Evolutionary conservation across 192 early-diverging fungal species (phyloP), one percentile per base, ranked within the genome.

Genomic region (Chytriomyces sp.): DNA sequence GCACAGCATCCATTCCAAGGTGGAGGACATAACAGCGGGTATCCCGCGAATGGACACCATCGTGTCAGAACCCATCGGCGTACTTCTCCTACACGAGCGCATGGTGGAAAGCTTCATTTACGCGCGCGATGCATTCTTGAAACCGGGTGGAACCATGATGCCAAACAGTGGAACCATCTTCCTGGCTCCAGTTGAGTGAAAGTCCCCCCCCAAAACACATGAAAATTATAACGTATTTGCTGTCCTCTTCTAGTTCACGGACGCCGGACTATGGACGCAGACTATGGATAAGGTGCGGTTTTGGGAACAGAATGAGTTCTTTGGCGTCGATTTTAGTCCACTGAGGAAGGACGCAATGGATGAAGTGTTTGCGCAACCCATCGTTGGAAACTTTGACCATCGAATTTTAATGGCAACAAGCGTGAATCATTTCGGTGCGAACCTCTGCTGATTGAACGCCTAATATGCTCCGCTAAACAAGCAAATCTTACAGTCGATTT

Each of bases 51-150:
- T 99, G 0, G 97, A 99, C 59, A 95, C 93, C 3, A 92, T 99
- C 40, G 90, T 99, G 62, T 94, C 93, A 44, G 97, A 99, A 77
- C 97, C 97, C 12, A 98, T 99, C 74, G 95, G 95, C 44, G 97
- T 99, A 26, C 80, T 99, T 36, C 85, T 99, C 62, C 90, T 99
- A 56, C 97, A 99, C 66, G 97, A 99, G 77, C 88, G 97, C 37
- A 99, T 99, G 97, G 81, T 94, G 59, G 94, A 96, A 79, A 91
- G 88, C 39, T 96, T 90, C 73, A 81, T 96, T 32, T 85, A 89
- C 75, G 94, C 94, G 30, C 80, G 97, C 49, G 94, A 99, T 76
- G 84, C 84, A 44, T 99, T 90, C 75, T 75, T 99, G 63, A 96
- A 96, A 41, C 94, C 94, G 3, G 94, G 93, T 0, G 97, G 97